phyloP scores from a whole-genome alignment of 352 stramenopile genomes.

The Pythium vanterpoolii region DNA sequence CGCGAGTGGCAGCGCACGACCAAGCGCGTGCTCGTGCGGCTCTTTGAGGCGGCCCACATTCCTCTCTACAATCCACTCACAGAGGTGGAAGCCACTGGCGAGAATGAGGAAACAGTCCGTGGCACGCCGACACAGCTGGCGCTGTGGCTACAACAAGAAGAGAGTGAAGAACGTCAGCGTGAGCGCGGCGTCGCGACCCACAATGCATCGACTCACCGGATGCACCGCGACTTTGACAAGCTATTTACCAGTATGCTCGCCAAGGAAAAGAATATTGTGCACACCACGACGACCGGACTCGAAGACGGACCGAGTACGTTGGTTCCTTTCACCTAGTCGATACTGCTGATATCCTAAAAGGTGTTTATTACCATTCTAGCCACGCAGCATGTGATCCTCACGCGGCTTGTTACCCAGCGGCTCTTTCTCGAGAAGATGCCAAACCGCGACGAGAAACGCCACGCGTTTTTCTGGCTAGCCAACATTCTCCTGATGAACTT shows the following conservation, averaged over 20 bases:
- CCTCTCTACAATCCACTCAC: constrained; percentile 25
- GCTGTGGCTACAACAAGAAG: constrained; percentile 49
- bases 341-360: background rate
- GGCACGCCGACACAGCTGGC: constrained; percentile 33
- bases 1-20: constrained; percentile 67
- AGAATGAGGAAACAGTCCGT: background rate
- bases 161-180: constrained; percentile 32
- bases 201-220: constrained; percentile 38
- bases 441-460: constrained; percentile 45
- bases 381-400: constrained; percentile 58
- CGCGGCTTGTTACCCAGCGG: constrained; percentile 51
- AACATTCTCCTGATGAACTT: constrained; percentile 81
- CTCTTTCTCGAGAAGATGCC: constrained; percentile 60
- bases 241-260: constrained; percentile 61
- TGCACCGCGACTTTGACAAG: constrained; percentile 56
- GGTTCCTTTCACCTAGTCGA: background rate
- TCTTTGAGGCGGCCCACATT: constrained; percentile 60
- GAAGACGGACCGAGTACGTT: constrained; percentile 48
- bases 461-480: constrained; percentile 74
- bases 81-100: background rate
- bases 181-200: constrained; percentile 33
- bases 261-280: constrained; percentile 75
- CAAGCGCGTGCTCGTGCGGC: constrained; percentile 51
- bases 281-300: constrained; percentile 60
- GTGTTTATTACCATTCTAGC: constrained; percentile 12